Evolutionary conservation across 2,329 filamentous ascomycete genomes (phyloP), one percentile per base, ranked within the genome.

Genomic region (Coniochaeta ligniaria): DNA sequence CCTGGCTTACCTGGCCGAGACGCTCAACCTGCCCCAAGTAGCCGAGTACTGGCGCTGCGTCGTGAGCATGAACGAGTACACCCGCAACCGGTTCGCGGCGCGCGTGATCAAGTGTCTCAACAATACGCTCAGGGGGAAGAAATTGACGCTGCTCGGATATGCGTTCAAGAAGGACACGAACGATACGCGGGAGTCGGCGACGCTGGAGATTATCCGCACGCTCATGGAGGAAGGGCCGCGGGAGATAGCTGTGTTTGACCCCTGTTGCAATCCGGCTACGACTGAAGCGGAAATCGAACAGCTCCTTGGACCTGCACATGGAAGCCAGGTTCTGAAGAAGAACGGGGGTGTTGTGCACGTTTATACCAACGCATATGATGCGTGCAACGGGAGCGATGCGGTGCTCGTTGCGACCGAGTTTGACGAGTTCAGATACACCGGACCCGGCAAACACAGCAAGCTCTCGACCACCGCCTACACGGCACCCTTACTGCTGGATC

Each of bases 131-230:
- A 78, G 80, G 2, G 82, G 83, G 62, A 91, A 91, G 77, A 91
- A 90, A 74, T 76, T 92, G 16, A 81, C 87, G 2, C 77, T 93
- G 2, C 80, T 93, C 6, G 90, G 90, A 4, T 92, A 88, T 66
- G 87, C 89, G 9, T 93, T 91, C 76, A 93, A 94, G 79, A 89
- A 90, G 74, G 83, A 91, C 71, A 93, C 90, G 0, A 84, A 83
- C 24, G 90, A 93, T 70, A 90, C 88, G 6, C 82, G 90, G 41
- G 89, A 92, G 70, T 86, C 84, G 50, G 84, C 88, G 0, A 86
- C 88, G 0, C 79, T 90, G 24, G 85, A 87, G 65, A 83, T 91
- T 64, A 84, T 91, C 72, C 83, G 82, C 64, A 80, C 80, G 14
- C 76, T 92, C 22, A 76, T 89, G 11, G 82, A 86, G 63, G 88